phyloP scores from a whole-genome alignment of 179 eudicot species.

The Beta lomatogona region DNA sequence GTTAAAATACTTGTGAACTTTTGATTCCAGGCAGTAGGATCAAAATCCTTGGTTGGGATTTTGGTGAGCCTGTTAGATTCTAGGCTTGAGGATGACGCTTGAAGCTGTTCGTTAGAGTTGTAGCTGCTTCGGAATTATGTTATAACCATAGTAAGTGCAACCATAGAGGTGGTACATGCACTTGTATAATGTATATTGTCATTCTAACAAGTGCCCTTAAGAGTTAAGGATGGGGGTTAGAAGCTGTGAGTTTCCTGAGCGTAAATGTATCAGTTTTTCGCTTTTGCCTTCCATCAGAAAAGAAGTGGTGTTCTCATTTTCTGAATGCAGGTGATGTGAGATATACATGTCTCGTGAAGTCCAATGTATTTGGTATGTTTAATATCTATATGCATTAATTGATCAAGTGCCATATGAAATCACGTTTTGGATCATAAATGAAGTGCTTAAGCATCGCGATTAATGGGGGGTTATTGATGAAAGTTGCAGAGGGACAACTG shows the following conservation, averaged over 20 bases:
- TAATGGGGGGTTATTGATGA: too few species aligned
- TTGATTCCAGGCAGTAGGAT: conserved; percentile 12
- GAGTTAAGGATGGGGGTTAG: not conserved
- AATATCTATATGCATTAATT: too few species aligned
- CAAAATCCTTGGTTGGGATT: conserved; percentile 10
- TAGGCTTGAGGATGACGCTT: not conserved
- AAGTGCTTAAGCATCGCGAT: too few species aligned
- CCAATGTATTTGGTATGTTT: not conserved
- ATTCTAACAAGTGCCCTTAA: not conserved
- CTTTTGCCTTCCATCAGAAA: not conserved
- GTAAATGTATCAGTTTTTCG: not conserved
- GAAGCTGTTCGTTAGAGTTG: conserved; percentile 3
- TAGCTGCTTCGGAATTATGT: not conserved
- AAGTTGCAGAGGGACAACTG: too few species aligned
- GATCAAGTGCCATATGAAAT: too few species aligned
- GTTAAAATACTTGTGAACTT: conserved; percentile 8
- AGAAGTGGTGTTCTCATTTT: not conserved
- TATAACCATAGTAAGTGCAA: not conserved
- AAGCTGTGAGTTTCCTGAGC: not conserved
- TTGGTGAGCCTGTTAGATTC: not conserved
- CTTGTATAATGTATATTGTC: not conserved
- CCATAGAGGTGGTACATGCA: not conserved
- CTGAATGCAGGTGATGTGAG: not conserved
- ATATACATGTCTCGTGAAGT: not conserved
- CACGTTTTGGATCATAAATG: too few species aligned